Base-by-base conservation (phyloP, 2,329 filamentous ascomycete species). In the Cercospora beticola region DNA sequence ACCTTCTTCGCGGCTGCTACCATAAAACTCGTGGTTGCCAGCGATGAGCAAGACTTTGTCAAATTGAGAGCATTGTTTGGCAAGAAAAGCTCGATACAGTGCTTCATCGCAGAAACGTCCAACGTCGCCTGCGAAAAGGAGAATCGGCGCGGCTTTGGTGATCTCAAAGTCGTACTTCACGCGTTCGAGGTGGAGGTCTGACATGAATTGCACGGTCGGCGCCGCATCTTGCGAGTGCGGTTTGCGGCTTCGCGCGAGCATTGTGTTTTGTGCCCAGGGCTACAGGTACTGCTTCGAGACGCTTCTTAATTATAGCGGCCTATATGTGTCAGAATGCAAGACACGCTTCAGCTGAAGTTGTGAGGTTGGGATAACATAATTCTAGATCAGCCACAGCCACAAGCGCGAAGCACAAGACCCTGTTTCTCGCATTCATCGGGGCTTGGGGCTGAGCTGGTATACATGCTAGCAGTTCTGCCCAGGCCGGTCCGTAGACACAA, bases 1-100 rank as follows among this genome's bases (percentile, higher is more conserved):
- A 0, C 80, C 81, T 0, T 77, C 72, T 1, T 79, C 75, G 62
- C 82, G 79, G 46, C 77, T 78, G 36, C 82, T 76, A 31, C 81
- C 81, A 72, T 85, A 86, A 73, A 86, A 86, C 73, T 87, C 85
- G 71, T 87, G 85, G 73, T 87, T 87, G 0, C 84, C 86, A 2
- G 86, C 79, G 0, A 86, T 79, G 1, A 86, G 75, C 62, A 86
- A 82, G 2, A 86, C 81, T 4, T 76, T 78, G 7, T 82, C 75
- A 70, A 82, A 86, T 3, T 78, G 77, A 18, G 75, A 70, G n/a
- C 78, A 79, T 66, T 84, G 83, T 4, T 71, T 71, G 9, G 75
- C 69, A 23, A 86, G 78, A 69, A 87, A 86, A 4, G 68, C 67
- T 3, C 81, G 77, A 73, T 85, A 85, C 1, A 67, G 74, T 3